Percentiles rank a stretch among this genome's conserved stretches.
Evolutionary conservation across 2,329 filamentous ascomycete species (phyloP).

Genomic region (Aspergillus puulaauensis): DNA sequence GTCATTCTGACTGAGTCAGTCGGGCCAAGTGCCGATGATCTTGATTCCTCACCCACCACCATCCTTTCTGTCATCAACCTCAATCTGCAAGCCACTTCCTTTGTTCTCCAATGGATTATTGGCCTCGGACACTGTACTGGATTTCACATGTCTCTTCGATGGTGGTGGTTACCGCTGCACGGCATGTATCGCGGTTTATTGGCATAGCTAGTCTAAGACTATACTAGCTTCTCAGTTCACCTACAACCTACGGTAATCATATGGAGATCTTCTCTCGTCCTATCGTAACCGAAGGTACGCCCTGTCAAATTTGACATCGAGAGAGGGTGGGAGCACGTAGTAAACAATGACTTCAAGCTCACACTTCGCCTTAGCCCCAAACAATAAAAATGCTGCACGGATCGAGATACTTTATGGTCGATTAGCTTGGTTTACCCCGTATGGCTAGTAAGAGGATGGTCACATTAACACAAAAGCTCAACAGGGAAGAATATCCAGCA

Average conservation of each 20-base stretch:
- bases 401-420: too few species aligned
- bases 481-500: too few species aligned
- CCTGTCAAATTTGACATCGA: neutral
- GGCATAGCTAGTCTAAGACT: too few species aligned
- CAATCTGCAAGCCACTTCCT: neutral
- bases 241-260: neutral
- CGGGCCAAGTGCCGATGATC: neutral
- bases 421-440: too few species aligned
- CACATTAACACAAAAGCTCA: too few species aligned
- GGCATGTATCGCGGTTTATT: too few species aligned
- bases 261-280: neutral
- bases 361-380: neutral
- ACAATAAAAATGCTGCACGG: too few species aligned
- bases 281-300: neutral
- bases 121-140: neutral
- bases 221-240: too few species aligned
- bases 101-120: too few species aligned
- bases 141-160: neutral
- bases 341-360: neutral
- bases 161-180: too few species aligned
- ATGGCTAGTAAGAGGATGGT: too few species aligned
- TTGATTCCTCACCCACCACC: neutral
- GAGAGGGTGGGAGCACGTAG: neutral
- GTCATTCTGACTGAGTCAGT: conserved; percentile 3
- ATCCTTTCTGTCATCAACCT: neutral